These are phyloP conservation scores for Filobasidium wieringae DNA, from an alignment of 768 basidiomycete species.

Conservation along the genomic window DNA sequence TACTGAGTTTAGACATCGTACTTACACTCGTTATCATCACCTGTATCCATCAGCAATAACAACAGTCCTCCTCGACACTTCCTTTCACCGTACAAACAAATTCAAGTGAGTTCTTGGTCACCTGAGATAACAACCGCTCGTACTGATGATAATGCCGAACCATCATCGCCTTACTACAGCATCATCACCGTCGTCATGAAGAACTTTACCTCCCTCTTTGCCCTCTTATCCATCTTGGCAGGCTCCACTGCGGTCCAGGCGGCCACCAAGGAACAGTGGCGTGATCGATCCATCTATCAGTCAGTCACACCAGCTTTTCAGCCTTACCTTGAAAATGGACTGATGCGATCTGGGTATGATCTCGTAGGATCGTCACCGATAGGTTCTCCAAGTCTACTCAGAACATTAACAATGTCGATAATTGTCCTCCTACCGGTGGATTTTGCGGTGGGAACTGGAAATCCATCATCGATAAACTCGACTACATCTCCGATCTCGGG, in stretches of 20 bases:
- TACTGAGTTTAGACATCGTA: too few relatives aligned
- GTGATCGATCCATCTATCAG: conserved; percentile 72
- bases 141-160: too few relatives aligned
- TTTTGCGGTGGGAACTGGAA: conserved; percentile 75
- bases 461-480: conserved; percentile 60
- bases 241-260: conserved; percentile 40
- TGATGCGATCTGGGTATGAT: not conserved
- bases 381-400: conserved; percentile 53
- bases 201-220: not conserved
- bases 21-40: too few relatives aligned
- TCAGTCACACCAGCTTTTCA: conserved; percentile 6
- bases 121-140: too few relatives aligned
- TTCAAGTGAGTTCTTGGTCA: too few relatives aligned
- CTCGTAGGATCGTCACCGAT: conserved; percentile 45
- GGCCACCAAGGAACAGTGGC: conserved; percentile 47
- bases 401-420: conserved; percentile 33
- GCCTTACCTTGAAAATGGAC: not conserved
- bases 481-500: conserved; percentile 71
- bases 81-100: too few relatives aligned
- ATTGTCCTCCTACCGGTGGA: conserved; percentile 52
- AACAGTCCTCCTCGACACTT: too few relatives aligned
- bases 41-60: too few relatives aligned
- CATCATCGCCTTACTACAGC: too few relatives aligned
- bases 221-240: not conserved
- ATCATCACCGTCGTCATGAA: not conserved